Conservation (phyloP, 257 asterid genomes). For the Penstemon newberryi region DNA sequence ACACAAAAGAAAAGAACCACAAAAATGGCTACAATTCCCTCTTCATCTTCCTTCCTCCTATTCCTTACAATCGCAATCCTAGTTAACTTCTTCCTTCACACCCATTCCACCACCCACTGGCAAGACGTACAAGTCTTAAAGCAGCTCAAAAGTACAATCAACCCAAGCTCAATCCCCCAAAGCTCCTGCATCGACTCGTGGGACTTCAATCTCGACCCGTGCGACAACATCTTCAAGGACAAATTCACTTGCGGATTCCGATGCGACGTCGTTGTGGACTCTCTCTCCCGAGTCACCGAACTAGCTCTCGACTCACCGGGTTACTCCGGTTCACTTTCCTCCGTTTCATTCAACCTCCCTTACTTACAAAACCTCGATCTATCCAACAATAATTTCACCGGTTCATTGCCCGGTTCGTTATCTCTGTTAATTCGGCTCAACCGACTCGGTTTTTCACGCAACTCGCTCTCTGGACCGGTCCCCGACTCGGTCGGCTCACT, state of each 20-base stretch:
- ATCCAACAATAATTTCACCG: constrained; percentile 54
- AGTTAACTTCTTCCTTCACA: constrained; percentile 30
- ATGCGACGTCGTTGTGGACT: constrained; percentile 47
- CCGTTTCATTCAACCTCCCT: constrained; percentile 49
- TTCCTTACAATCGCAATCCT: constrained; percentile 19
- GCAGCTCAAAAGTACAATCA: constrained; percentile 55
- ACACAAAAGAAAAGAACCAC: too few relatives aligned
- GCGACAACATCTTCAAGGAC: constrained; percentile 51
- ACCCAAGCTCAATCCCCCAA: constrained; percentile 41
- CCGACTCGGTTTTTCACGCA: constrained; percentile 56
- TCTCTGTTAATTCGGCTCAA: constrained; percentile 43
- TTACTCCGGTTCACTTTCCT: constrained; percentile 52
- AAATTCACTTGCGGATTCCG: constrained; percentile 86
- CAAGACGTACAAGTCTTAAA: constrained; percentile 57
- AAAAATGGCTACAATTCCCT: too few relatives aligned
- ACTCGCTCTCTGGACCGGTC: constrained; percentile 53
- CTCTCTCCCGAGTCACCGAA: constrained; percentile 60
- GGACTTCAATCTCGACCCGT: constrained; percentile 77
- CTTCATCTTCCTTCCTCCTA: not conserved
- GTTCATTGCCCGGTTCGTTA: constrained; percentile 56
- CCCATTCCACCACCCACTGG: constrained; percentile 52
- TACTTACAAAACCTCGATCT: constrained; percentile 57
- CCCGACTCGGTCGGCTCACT: constrained; percentile 56
- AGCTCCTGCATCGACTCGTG: constrained; percentile 75
- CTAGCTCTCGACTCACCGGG: constrained; percentile 68